A percentile compares a stretch with the other conserved stretches of the same genome.
Conservation (phyloP, 2,329 filamentous ascomycete genomes). For the Gyromitra esculenta region DNA sequence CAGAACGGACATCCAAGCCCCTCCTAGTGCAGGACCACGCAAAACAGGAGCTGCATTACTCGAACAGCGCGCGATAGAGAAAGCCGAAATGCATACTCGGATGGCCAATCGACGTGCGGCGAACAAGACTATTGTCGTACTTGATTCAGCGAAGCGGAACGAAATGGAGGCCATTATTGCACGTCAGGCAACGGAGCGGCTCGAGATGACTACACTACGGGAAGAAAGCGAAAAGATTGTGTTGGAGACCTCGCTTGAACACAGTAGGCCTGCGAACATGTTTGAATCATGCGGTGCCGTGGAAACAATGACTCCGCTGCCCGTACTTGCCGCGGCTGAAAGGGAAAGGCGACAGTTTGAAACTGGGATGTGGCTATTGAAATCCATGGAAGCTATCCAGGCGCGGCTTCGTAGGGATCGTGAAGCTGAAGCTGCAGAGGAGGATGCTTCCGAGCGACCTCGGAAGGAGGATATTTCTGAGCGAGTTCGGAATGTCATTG, state of each 20-base stretch:
- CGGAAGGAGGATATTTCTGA: too few relatives aligned
- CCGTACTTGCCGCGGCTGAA: background rate
- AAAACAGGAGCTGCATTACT: background rate
- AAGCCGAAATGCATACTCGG: background rate
- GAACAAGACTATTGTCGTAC: background rate
- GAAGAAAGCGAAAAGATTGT: background rate
- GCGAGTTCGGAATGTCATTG: background rate
- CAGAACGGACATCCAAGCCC: background rate
- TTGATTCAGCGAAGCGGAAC: background rate
- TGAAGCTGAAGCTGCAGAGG: too few relatives aligned
- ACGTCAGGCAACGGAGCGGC: background rate
- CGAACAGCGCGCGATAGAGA: background rate
- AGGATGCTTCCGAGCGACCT: too few relatives aligned
- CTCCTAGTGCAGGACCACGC: background rate
- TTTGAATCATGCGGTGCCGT: slow-evolving; percentile 6
- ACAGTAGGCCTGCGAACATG: background rate
- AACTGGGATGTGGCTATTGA: background rate
- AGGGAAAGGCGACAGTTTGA: background rate
- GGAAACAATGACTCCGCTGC: background rate
- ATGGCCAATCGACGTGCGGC: background rate
- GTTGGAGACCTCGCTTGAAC: background rate
- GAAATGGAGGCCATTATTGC: background rate
- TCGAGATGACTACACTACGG: background rate
- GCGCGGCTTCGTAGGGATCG: background rate
- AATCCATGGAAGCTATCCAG: background rate